Conservation (phyloP, 2,329 filamentous ascomycete genomes). For the Cercospora sp. region DNA sequence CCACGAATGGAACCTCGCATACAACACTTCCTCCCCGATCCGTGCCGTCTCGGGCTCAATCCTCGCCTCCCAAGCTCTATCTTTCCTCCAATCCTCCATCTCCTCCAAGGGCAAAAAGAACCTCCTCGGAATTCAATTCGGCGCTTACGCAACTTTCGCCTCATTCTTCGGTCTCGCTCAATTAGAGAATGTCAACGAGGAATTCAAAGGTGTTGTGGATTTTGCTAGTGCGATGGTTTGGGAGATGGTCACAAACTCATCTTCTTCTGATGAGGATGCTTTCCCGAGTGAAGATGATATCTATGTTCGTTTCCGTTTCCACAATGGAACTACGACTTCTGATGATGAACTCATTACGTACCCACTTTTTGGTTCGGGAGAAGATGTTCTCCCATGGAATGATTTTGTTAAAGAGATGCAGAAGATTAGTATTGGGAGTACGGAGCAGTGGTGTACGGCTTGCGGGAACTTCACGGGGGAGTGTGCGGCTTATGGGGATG, state of each 20-base stretch:
- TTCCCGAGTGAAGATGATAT: constrained; percentile 49
- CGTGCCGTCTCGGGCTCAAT: constrained; percentile 52
- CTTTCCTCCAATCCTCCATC: constrained; percentile 49
- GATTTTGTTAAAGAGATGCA: constrained; percentile 66
- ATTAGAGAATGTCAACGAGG: constrained; percentile 43
- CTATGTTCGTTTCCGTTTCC: constrained; percentile 62
- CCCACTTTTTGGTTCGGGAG: constrained; percentile 60
- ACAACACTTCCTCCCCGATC: constrained; percentile 59
- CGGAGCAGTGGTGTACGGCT: constrained; percentile 68
- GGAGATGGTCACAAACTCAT: constrained; percentile 64
- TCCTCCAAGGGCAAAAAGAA: constrained; percentile 37
- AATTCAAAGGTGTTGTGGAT: constrained; percentile 78
- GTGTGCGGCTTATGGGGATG: constrained; percentile 55
- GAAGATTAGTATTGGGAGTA: constrained; percentile 66
- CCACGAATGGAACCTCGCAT: constrained; percentile 81
- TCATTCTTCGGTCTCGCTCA: constrained; percentile 59
- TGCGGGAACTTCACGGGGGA: constrained; percentile 72
- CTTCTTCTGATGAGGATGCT: constrained; percentile 44
- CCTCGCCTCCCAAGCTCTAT: constrained; percentile 50
- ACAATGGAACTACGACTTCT: constrained; percentile 59
- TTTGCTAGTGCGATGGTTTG: constrained; percentile 82
- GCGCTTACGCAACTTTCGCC: constrained; percentile 61
- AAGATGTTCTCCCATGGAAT: constrained; percentile 63
- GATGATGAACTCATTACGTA: constrained; percentile 53
- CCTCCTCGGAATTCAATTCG: constrained; percentile 59